Conservation (phyloP, 768 basidiomycete genomes). For the Hygrocybe coccinea region DNA sequence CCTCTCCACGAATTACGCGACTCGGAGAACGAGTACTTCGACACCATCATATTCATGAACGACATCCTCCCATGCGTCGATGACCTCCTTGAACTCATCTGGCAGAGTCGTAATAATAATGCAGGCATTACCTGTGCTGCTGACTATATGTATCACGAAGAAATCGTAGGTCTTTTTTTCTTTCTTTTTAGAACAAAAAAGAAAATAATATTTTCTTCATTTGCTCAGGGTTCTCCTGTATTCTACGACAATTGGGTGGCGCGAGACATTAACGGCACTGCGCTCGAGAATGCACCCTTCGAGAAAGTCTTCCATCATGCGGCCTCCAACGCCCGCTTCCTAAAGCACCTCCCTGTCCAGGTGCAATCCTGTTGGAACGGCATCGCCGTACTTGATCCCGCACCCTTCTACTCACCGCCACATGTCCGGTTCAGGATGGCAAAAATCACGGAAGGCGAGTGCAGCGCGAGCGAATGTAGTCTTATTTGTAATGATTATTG, state of each 20-base stretch:
- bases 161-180: conserved; percentile 45
- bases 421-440: conserved; percentile 97
- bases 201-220: not conserved
- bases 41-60: conserved; percentile 99
- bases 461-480: conserved; percentile 92
- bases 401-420: conserved; percentile 87
- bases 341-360: conserved; percentile 87
- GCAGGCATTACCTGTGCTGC: conserved; percentile 98
- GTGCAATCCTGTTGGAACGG: conserved; percentile 99
- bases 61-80: conserved; percentile 97
- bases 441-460: conserved; percentile 78
- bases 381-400: conserved; percentile 91
- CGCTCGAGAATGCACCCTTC: conserved; percentile 96
- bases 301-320: conserved; percentile 88
- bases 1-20: conserved; percentile 93
- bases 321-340: conserved; percentile 74
- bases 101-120: conserved; percentile 88
- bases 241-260: conserved; percentile 99
- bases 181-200: not conserved
- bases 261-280: conserved; percentile 96
- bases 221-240: conserved; percentile 58
- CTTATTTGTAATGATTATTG: conserved; percentile 99
- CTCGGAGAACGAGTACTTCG: conserved; percentile 88
- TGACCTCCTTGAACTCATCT: conserved; percentile 95
- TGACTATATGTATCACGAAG: conserved; percentile 99